Percentiles rank a stretch among this genome's conserved stretches.
phyloP scores from a whole-genome alignment of 345 rosid genomes.

The Salix purpurea region DNA sequence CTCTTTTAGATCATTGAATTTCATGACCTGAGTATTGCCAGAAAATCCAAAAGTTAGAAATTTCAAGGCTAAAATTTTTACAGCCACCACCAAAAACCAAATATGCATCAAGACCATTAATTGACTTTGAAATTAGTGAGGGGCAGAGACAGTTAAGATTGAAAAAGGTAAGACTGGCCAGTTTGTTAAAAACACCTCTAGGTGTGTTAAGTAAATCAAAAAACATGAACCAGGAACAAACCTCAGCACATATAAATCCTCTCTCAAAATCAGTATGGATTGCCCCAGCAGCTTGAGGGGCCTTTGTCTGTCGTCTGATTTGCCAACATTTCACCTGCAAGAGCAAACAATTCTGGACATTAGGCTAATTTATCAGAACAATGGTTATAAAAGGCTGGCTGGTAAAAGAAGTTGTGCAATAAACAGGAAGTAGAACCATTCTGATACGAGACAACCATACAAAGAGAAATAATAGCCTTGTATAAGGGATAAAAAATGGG shows the following conservation, averaged over 20 bases:
- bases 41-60: not conserved
- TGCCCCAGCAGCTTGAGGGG: conserved; percentile 98
- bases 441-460: too few species aligned
- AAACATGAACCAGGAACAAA: conserved; percentile 22
- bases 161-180: too few species aligned
- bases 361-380: not conserved
- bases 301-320: conserved; percentile 84
- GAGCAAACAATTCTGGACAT: conserved; percentile 5
- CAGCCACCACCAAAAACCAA: not conserved
- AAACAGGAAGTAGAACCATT: too few species aligned
- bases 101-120: not conserved
- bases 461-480: too few species aligned
- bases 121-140: not conserved
- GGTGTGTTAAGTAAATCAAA: not conserved
- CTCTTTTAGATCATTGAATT: conserved; percentile 92
- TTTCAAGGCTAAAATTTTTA: not conserved
- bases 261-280: conserved; percentile 93
- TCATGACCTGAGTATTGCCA: conserved; percentile 70
- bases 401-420: not conserved
- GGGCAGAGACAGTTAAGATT: not conserved
- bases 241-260: conserved; percentile 99
- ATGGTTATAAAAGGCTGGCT: not conserved
- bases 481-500: too few species aligned
- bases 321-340: conserved; percentile 98
- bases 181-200: not conserved